Percentiles rank a stretch among this genome's conserved stretches.
Conservation (phyloP, 805 yeast genomes). For the Saccharomycodes ludwigii region DNA sequence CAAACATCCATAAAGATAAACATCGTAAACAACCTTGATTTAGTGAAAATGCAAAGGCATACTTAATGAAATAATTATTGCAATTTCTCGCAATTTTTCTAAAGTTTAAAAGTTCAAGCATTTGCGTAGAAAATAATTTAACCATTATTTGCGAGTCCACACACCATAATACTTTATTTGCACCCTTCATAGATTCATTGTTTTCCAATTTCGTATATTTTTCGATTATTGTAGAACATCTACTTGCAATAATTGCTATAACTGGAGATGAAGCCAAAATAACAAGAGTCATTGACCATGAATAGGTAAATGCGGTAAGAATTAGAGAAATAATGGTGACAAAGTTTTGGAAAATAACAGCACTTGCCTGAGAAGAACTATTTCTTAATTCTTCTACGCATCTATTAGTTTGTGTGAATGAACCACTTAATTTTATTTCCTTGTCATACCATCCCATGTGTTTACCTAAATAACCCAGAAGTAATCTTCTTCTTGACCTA, state of each 20-base stretch:
- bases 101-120: constrained; percentile 37
- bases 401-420: constrained; percentile 51
- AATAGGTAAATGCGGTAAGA: constrained; percentile 56
- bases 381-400: constrained; percentile 62
- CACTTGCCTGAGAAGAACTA: constrained; percentile 57
- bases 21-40: constrained; percentile 48
- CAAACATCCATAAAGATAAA: constrained; percentile 61
- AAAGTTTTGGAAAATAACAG: constrained; percentile 39
- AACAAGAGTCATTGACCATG: constrained; percentile 79
- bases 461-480: constrained; percentile 28
- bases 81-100: constrained; percentile 17
- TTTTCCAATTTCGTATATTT: constrained; percentile 47
- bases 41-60: constrained; percentile 26
- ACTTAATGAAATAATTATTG: constrained; percentile 30
- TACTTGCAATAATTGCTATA: constrained; percentile 34
- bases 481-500: constrained; percentile 38
- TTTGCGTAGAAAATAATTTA: constrained; percentile 46
- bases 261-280: constrained; percentile 67
- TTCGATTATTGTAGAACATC: constrained; percentile 41
- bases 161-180: constrained; percentile 61
- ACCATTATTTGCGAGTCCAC: constrained; percentile 48
- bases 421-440: constrained; percentile 45
- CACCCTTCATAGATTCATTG: constrained; percentile 36
- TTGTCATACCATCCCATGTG: constrained; percentile 54
- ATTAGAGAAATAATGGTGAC: constrained; percentile 44